These are phyloP conservation scores for Gossypium davidsonii DNA, from an alignment of 441 rosid genomes.

Conservation along the genomic window DNA sequence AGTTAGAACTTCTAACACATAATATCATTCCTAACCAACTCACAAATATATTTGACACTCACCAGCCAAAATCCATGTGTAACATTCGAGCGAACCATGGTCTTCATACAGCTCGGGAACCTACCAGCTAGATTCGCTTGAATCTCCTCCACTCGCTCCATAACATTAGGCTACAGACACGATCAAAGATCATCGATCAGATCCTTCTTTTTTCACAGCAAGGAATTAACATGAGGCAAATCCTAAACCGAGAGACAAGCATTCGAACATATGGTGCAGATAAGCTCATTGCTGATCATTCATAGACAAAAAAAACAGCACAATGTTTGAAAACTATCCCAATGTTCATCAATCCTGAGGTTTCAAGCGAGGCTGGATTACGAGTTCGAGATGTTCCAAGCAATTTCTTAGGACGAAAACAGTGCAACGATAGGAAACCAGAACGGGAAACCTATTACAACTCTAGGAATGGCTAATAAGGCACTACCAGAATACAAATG, in stretches of 20 bases:
- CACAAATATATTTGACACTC: conserved; percentile 16
- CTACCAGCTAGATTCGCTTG: conserved; percentile 17
- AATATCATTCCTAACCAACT: conserved; percentile 11
- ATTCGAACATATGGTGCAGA: not conserved
- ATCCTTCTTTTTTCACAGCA: not conserved
- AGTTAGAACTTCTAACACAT: not conserved
- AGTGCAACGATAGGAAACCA: not conserved
- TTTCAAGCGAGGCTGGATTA: no score
- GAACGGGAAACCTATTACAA: not conserved
- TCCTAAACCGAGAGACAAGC: not conserved
- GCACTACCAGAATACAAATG: not conserved
- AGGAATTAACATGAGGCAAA: not conserved
- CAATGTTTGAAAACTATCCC: not conserved
- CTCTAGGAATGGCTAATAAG: not conserved
- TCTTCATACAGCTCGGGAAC: conserved; percentile 43
- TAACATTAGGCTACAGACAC: conserved; percentile 3
- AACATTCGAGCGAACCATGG: conserved; percentile 52
- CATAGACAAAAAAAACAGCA: not conserved
- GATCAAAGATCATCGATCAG: not conserved
- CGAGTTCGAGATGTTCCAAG: not conserved
- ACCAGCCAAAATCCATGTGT: conserved; percentile 53
- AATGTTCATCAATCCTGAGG: not conserved
- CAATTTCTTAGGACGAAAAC: not conserved
- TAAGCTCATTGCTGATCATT: not conserved
- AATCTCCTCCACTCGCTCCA: conserved; percentile 10